Percentiles rank a stretch among this genome's conserved stretches.
These are phyloP conservation scores for Laetiporus sulphureus DNA, from an alignment of 1,284 basidiomycete species.

Conservation along the genomic window DNA sequence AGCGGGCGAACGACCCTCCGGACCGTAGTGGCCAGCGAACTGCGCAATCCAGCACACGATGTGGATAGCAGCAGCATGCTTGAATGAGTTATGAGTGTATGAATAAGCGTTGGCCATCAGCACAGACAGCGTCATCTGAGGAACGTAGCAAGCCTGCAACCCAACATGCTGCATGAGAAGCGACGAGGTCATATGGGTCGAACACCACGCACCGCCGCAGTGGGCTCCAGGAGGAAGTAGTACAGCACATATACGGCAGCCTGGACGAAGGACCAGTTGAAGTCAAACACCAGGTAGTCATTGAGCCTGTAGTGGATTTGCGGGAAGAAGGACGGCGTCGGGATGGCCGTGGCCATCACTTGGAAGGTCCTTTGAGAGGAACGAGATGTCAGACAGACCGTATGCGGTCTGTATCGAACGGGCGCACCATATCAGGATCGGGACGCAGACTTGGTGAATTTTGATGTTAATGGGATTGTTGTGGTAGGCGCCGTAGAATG, in stretches of 20 bases:
- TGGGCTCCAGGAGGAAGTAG: slow-evolving; percentile 72
- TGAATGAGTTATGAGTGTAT: slow-evolving; percentile 37
- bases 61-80: slow-evolving; percentile 46
- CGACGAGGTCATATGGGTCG: neutral
- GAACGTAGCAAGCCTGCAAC: slow-evolving; percentile 53
- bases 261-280: slow-evolving; percentile 56
- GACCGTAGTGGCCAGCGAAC: slow-evolving; percentile 79
- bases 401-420: neutral
- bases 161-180: neutral
- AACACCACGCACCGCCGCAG: slow-evolving; percentile 64
- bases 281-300: slow-evolving; percentile 62
- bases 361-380: slow-evolving; percentile 69
- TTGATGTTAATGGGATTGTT: slow-evolving; percentile 71
- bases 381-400: no score
- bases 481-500: slow-evolving; percentile 89
- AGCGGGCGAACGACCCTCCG: slow-evolving; percentile 81
- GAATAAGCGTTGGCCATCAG: slow-evolving; percentile 53
- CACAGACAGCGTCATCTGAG: slow-evolving; percentile 47
- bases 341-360: slow-evolving; percentile 46
- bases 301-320: slow-evolving; percentile 45
- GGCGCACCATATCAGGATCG: slow-evolving; percentile 68
- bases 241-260: slow-evolving; percentile 58
- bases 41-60: slow-evolving; percentile 73
- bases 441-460: slow-evolving; percentile 82
- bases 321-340: slow-evolving; percentile 52